Base-by-base conservation (phyloP, 2,329 filamentous ascomycete genomes). In the Claviceps citrina region DNA sequence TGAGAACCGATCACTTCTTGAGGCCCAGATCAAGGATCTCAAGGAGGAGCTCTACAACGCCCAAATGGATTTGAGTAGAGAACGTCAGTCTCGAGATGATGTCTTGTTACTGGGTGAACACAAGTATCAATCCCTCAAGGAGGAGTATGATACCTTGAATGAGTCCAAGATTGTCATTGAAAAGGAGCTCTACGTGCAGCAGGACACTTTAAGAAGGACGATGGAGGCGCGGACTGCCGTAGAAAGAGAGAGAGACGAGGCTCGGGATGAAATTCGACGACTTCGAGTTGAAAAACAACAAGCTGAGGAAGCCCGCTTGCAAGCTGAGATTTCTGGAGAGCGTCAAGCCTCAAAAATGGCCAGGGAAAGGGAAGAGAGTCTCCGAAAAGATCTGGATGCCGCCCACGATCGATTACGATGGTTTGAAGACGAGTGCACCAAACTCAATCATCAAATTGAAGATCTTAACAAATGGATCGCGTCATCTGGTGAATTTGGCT, bases 81-180 rank as follows among this genome's bases (percentile, higher is more conserved):
- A 95, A 55, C 77, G 84, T 3, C 89, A 96, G 58, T 96, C 89
- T 13, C 76, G 91, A 42, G 89, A 95, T 49, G 91, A 98, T 54
- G 86, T 95, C 20, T 79, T 89, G 47, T 76, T 93, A 49, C 79
- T 96, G 42, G 78, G 84, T 4, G 86, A 95, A 49, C 87, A 94
- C 62, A 93, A 91, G 56, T 84, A 80, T 51, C 70, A 82, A 33
- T 76, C 80, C 38, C 67, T 98, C 44, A 80, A 87, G 55, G 78
- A 87, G 20, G 86, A 96, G 48, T 93, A 78, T 50, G 80, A 93
- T 37, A 74, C 76, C 26, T 69, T 96, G 26, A 94, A 94, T 51
- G 86, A 95, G 47, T 80, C 85, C 22, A 98, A 98, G 60, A 94
- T 95, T 51, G 93, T 79, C 35, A 94, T 98, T 46, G 89, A 98